Evolutionary conservation across 805 yeast species (phyloP), one percentile per base, ranked within the genome.

Genomic region (Naumovozyma baii): DNA sequence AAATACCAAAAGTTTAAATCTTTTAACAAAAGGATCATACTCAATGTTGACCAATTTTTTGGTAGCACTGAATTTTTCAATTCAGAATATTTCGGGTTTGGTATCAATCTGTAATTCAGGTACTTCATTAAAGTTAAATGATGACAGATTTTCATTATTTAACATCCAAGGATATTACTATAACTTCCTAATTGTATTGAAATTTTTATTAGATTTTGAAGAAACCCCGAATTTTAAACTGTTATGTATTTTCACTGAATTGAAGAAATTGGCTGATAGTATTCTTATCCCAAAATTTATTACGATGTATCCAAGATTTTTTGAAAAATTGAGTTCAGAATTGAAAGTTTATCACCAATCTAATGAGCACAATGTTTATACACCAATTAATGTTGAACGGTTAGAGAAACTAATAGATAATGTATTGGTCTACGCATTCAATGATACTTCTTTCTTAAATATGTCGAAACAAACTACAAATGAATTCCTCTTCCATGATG

Each of bases 171-270:
- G 59, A 4, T 55, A 48, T 29, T 57, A 51, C 35, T 57, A 51
- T 36, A 54, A 57, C 39, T 59, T 57, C 33, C 37, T 59, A 12
- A 44, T 51, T 15, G 42, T 59, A 14, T 44, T 59, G 3, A 57
- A 59, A 40, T 59, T 57, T 34, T 44, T 59, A 3, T 37, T 53
- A 20, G 62, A 59, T 43, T 59, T 57, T 37, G 63, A 59, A 37
- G 39, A 41, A n/a, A 56, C 58, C 13, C 63, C 62, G 10, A 59
- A 59, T 39, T 59, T 59, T 34, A 59, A 59, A 36, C 37, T 59
- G 19, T 43, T 59, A 14, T 53, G 57, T 36, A 54, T 59, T 10
- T 59, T 51, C 34, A 49, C 53, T 7, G 61, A 59, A 39, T 39
- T 59, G 33, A 54, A 54, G 19, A 57, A 55, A 36, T 36, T 59